These are phyloP conservation scores for Ceratocystis cacaofunesta DNA, from an alignment of 2,329 filamentous ascomycete genomes.

Conservation along the genomic window DNA sequence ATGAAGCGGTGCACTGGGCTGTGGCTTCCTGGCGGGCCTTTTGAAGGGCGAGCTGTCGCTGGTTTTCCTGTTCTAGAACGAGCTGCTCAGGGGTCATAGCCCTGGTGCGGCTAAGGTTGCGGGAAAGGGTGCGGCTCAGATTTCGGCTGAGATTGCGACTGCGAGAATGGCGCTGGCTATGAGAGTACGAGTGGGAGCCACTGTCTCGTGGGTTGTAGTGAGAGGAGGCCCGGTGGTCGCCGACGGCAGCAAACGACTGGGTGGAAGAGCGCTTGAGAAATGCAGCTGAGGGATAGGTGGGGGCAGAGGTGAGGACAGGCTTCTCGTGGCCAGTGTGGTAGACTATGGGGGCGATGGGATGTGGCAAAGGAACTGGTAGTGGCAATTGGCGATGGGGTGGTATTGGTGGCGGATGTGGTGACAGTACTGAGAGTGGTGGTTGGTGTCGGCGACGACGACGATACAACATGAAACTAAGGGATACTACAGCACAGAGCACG, in stretches of 20 bases:
- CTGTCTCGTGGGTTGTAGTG: not conserved
- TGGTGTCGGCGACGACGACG: constrained; percentile 6
- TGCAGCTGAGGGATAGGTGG: constrained; percentile 1
- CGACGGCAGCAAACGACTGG: not conserved
- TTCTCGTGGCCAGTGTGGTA: not conserved
- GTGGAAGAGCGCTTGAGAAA: constrained; percentile 10
- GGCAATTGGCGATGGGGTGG: not conserved
- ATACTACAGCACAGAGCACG: constrained; percentile 7
- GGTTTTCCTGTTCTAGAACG: constrained; percentile 6
- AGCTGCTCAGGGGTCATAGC: not conserved
- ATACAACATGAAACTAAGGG: constrained; percentile 10
- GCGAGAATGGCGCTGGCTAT: constrained; percentile 5
- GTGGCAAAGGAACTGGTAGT: not conserved
- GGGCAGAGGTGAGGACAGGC: not conserved
- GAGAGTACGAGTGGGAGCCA: not conserved
- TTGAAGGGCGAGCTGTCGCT: constrained; percentile 11
- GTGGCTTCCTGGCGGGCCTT: constrained; percentile 7
- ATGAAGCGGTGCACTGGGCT: not conserved
- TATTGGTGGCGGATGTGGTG: not conserved
- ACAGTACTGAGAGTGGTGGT: not conserved
- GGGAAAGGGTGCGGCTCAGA: not conserved
- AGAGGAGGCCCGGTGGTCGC: not conserved
- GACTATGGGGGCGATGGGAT: not conserved
- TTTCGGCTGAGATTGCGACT: constrained; percentile 1
- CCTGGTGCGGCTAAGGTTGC: constrained; percentile 5